Evolutionary conservation across 1,139 yeast species (phyloP), one percentile per base, ranked within the genome.

Genomic region (Maudiozyma humilis): DNA sequence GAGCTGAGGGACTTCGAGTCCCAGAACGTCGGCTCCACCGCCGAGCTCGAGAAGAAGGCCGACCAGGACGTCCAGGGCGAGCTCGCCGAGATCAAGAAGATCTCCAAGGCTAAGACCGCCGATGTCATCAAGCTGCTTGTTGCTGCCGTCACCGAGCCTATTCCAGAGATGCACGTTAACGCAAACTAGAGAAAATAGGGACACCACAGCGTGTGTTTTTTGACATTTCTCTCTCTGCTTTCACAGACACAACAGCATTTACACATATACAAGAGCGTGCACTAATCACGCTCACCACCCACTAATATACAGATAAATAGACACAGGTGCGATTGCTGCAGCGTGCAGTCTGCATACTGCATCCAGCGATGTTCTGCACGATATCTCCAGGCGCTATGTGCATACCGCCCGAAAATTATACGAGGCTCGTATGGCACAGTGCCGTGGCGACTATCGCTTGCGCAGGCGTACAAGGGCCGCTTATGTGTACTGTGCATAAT

Each of bases 151-250:
- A 75, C 78, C 50, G 70, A 76, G 50, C 94, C 96, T 54, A 76
- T 76, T 44, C 91, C 95, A 41, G 85, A 79, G 63, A 72, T 85
- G 61, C 96, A 87, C 67, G 69, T 79, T 63, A 88, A 88, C 65
- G 94, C 94, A 50, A 43, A 23, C 16, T 35, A 23, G 23, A 17
- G 27, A 3, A 18, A 15, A 16, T 10, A 20, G 14, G 7, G n/a
- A 33, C 13, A 16, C 5, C 14, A 34, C 18, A 14, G 20, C n/a
- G 2, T 20, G 23, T 19, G 15, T 20, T 5, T 20, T 35, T 35
- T 18, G n/a, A 19, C 23, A 5, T 13, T 18, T 19, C 23, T 35
- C 16, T 17, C 20, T 4, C 13, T 34, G 16, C n/a, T 18, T 4
- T 18, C 14, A 14, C 13, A 12, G 14, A 12, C 18, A 32, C 4